A percentile compares a stretch with the other conserved stretches of the same genome.
Evolutionary conservation across 108 stramenopile species (phyloP).

Genomic region (Cylindrotheca closterium): DNA sequence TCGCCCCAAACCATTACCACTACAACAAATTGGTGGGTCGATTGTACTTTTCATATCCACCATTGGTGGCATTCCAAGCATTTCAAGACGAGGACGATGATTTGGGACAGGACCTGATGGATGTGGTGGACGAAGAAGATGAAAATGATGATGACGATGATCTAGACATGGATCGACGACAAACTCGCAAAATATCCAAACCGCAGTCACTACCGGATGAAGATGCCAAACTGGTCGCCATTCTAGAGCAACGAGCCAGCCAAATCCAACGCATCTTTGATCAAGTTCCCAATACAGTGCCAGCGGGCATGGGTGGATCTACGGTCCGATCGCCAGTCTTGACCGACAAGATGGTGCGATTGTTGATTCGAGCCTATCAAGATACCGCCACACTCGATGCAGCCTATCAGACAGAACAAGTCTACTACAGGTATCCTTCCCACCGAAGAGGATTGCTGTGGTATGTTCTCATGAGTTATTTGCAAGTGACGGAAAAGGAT

Average conservation of each 20-base stretch:
- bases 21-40: conserved; percentile 21
- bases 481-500: conserved; percentile 6
- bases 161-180: too few species aligned
- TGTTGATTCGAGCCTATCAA: conserved; percentile 21
- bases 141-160: too few species aligned
- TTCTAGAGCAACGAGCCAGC: conserved; percentile 12
- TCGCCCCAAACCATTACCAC: conserved; percentile 23
- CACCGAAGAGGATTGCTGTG: conserved; percentile 1
- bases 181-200: too few species aligned
- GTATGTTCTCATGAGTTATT: conserved; percentile 21
- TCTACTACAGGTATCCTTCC: conserved; percentile 16
- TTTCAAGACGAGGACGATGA: not conserved
- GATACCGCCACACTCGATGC: conserved; percentile 14
- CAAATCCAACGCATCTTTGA: conserved; percentile 21
- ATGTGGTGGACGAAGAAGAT: too few species aligned
- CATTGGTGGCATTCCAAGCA: not conserved
- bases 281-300: conserved; percentile 2
- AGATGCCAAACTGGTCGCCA: not conserved
- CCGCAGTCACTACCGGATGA: not conserved
- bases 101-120: not conserved
- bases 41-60: conserved; percentile 23
- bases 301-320: too few species aligned
- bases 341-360: conserved; percentile 17
- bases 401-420: conserved; percentile 14
- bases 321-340: not conserved